Evolutionary conservation across 2,329 filamentous ascomycete species (phyloP), one percentile per base, ranked within the genome.

Genomic region (Clonostachys rosea): DNA sequence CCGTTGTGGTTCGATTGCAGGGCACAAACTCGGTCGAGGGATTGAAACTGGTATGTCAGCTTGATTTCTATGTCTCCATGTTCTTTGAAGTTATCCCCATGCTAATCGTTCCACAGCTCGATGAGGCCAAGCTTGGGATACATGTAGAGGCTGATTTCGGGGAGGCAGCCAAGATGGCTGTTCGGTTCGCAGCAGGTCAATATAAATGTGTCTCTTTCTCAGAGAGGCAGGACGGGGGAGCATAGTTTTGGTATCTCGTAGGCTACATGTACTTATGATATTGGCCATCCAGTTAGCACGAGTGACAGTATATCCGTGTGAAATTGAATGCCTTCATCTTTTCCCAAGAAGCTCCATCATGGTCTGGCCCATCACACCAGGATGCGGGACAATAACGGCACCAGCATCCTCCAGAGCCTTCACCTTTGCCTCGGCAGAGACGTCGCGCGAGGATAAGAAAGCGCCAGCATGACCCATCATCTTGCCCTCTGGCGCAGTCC

Each of bases 401-500:
- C 68, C 68, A 2, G 65, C 64, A 11, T 63, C 54, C 34, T 59
- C 55, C 5, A 70, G 52, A 0, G 65, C 64, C 18, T 54, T 59
- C 0, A 56, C 62, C 47, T 70, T 70, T 3, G 50, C 55, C 3
- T 54, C 55, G 0, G 66, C 66, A 5, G 63, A 54, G 0, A 58
- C 51, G 40, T 69, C 66, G 8, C 60, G 48, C 3, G 59, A 42
- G 4, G 55, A 59, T 2, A 61, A 46, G 63, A 84, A 79, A 4
- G 86, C 86, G 18, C 86, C 86, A 3, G 85, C 85, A 61, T 89
- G 86, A 2, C 86, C 86, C 84, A 89, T 89, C 7, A 84, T 75
- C 36, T 75, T 75, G 0, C 81, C 80, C 35, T 69, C 61, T 3
- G 78, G 78, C 8, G 85, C 84, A 46, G 81, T 75, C 49, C 78